Conservation (phyloP, 768 basidiomycete species). For the Melanogaster broomeanus region DNA sequence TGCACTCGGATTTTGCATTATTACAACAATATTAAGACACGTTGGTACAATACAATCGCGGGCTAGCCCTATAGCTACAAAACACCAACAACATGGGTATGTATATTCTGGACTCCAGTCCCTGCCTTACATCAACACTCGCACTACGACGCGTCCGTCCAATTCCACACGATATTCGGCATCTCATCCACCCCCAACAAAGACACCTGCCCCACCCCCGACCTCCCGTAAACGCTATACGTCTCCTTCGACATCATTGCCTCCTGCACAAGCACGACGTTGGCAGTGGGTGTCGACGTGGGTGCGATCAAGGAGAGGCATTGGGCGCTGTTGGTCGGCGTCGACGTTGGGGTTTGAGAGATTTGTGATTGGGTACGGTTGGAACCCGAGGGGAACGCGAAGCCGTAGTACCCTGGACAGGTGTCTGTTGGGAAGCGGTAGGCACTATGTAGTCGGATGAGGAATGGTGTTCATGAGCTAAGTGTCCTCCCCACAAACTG, state of each 20-base stretch:
- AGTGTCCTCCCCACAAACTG: not conserved
- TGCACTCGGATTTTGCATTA: too few species aligned
- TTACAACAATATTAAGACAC: too few species aligned
- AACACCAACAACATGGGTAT: too few species aligned
- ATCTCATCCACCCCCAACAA: slow-evolving; percentile 19
- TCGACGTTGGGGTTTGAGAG: slow-evolving; percentile 30
- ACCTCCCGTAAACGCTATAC: slow-evolving; percentile 16
- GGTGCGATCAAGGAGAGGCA: slow-evolving; percentile 26
- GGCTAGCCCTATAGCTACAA: too few species aligned
- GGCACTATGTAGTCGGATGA: slow-evolving; percentile 14
- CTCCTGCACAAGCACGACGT: slow-evolving; percentile 15
- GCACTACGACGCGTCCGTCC: slow-evolving; percentile 7
- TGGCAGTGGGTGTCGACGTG: slow-evolving; percentile 29
- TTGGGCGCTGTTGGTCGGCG: slow-evolving; percentile 25
- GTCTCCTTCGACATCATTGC: not conserved
- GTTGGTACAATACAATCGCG: too few species aligned
- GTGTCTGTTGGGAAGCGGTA: slow-evolving; percentile 32
- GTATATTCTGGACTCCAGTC: too few species aligned
- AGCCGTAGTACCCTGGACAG: slow-evolving; percentile 34
- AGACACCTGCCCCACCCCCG: slow-evolving; percentile 6
- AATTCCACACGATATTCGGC: slow-evolving; percentile 20
- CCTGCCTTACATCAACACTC: too few species aligned
- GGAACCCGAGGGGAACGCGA: slow-evolving; percentile 29
- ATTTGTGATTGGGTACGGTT: slow-evolving; percentile 30
- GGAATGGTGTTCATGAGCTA: not conserved